Evolutionary conservation across 768 basidiomycete species (phyloP).

Genomic region (Leccinum incarnatum): DNA sequence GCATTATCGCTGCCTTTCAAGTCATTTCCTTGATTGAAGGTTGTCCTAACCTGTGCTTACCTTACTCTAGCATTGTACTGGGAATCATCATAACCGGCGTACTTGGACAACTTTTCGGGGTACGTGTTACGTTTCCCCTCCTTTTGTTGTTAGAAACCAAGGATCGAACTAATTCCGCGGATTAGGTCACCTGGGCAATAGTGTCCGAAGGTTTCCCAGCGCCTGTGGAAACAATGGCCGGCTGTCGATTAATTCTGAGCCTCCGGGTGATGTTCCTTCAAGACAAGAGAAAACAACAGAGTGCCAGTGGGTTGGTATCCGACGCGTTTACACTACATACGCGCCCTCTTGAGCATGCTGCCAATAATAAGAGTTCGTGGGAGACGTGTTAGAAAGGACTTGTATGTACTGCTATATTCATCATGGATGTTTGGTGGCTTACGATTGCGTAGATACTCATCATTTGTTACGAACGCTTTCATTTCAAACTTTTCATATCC

Average conservation of each 20-base stretch:
- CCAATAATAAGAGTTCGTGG: not conserved
- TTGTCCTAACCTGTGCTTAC: not conserved
- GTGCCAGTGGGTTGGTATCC: not conserved
- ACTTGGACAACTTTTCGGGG: conserved; percentile 3
- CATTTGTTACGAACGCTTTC: not conserved
- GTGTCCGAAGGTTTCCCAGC: conserved; percentile 7
- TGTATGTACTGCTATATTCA: not conserved
- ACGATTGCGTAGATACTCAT: not conserved
- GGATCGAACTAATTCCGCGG: not conserved
- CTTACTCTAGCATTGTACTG: not conserved
- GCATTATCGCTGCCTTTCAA: not conserved
- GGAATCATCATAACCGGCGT: not conserved
- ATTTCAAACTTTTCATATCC: not conserved
- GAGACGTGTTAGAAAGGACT: not conserved
- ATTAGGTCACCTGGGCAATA: not conserved
- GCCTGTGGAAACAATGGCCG: not conserved
- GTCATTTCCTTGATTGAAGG: not conserved
- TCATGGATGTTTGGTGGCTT: not conserved
- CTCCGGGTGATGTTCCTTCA: not conserved
- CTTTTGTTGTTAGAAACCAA: not conserved
- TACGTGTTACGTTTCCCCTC: not conserved
- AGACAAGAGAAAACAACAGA: not conserved
- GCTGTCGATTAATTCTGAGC: not conserved
- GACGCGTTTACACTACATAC: not conserved
- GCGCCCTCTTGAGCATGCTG: not conserved